A percentile compares a stretch with the other conserved stretches of the same genome.
These are phyloP conservation scores for Coniochaeta hoffmannii DNA, from an alignment of 2,329 filamentous ascomycete species.

Conservation along the genomic window DNA sequence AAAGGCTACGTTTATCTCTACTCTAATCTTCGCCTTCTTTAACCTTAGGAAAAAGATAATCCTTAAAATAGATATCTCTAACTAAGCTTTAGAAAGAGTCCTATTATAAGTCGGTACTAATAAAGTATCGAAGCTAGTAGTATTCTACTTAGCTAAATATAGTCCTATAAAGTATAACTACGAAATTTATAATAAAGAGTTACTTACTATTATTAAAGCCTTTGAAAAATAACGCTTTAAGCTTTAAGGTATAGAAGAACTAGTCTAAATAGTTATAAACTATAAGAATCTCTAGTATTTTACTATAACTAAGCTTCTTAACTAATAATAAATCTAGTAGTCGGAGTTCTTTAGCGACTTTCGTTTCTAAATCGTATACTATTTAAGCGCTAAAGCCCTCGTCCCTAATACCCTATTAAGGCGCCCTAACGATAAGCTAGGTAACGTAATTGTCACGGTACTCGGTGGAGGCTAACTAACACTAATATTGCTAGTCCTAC, in stretches of 20 bases:
- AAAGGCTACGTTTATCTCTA: too few relatives aligned
- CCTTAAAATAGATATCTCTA: too few relatives aligned
- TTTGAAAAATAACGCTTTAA: background rate
- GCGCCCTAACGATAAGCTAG: too few relatives aligned
- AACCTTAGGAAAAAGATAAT: too few relatives aligned
- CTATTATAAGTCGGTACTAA: background rate
- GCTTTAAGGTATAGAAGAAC: background rate
- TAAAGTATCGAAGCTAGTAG: background rate
- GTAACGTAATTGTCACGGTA: too few relatives aligned
- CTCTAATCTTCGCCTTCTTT: too few relatives aligned
- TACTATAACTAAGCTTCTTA: background rate
- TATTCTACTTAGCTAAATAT: background rate
- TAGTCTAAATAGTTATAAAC: background rate
- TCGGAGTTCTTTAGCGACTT: background rate
- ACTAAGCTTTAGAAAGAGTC: too few relatives aligned
- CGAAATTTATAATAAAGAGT: background rate
- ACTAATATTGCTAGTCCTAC: too few relatives aligned
- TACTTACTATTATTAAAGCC: background rate
- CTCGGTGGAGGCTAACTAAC: too few relatives aligned
- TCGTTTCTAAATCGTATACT: background rate
- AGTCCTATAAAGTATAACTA: background rate
- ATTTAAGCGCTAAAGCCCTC: too few relatives aligned
- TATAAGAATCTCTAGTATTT: background rate
- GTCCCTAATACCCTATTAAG: too few relatives aligned
- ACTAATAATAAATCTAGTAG: background rate